phyloP scores from a whole-genome alignment of 306 rosid genomes.

The Quercus ilex region DNA sequence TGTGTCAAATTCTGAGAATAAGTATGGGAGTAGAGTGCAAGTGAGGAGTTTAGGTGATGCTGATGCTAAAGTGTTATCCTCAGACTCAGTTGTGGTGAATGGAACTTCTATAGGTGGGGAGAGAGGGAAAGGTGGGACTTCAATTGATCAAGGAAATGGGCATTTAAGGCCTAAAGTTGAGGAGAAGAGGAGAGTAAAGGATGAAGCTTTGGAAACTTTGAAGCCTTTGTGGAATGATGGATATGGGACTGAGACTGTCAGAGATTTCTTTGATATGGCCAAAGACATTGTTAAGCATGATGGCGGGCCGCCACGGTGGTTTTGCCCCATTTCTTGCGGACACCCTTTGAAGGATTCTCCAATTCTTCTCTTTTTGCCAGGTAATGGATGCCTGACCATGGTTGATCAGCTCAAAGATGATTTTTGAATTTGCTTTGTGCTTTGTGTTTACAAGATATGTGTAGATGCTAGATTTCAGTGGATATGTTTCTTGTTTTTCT shows the following conservation, averaged over 20 bases:
- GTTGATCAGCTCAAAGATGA: neutral
- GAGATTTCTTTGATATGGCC: slow-evolving; percentile 60
- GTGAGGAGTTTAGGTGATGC: slow-evolving; percentile 31
- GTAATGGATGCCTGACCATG: slow-evolving; percentile 35
- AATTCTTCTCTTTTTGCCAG: slow-evolving; percentile 71
- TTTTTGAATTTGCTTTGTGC: neutral
- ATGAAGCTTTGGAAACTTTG: slow-evolving; percentile 28
- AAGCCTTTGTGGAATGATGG: slow-evolving; percentile 77
- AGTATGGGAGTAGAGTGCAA: slow-evolving; percentile 19
- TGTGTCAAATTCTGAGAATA: slow-evolving; percentile 2
- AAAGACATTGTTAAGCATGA: slow-evolving; percentile 50
- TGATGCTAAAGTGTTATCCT: slow-evolving; percentile 27
- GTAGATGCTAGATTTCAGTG: neutral
- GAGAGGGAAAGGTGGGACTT: slow-evolving; percentile 27
- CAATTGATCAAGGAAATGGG: slow-evolving; percentile 32
- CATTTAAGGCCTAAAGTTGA: slow-evolving; percentile 14
- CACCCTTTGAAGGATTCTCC: slow-evolving; percentile 58
- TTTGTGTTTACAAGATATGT: neutral
- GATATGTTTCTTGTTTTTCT: neutral
- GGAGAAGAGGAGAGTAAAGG: neutral
- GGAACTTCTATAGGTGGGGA: slow-evolving; percentile 42
- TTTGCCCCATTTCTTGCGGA: slow-evolving; percentile 57
- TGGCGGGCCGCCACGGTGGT: slow-evolving; percentile 96
- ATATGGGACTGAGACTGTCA: slow-evolving; percentile 63
- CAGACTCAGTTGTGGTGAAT: slow-evolving; percentile 36